These are phyloP conservation scores for Yamadazyma mexicana DNA, from an alignment of 1,139 yeast genomes.

Conservation along the genomic window DNA sequence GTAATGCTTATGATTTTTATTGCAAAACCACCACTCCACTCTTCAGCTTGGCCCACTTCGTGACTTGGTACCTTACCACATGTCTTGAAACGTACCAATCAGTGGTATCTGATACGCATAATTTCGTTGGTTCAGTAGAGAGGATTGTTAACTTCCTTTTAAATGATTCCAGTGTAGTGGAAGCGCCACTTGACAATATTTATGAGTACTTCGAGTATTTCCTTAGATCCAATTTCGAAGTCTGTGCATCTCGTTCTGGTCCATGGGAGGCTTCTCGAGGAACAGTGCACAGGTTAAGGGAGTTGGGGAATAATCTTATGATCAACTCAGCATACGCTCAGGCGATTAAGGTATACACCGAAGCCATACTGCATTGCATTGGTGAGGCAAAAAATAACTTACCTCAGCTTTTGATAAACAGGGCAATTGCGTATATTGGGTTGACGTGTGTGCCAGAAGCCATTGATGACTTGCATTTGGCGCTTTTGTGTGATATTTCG, in stretches of 20 bases:
- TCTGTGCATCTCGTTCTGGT: slow-evolving; percentile 2
- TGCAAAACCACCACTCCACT: slow-evolving; percentile 5
- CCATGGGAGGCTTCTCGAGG: not conserved
- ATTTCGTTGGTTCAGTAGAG: slow-evolving; percentile 9
- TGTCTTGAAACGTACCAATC: slow-evolving; percentile 5
- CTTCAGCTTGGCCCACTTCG: slow-evolving; percentile 12
- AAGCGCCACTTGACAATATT: slow-evolving; percentile 10
- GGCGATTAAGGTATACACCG: slow-evolving; percentile 42
- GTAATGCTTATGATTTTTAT: slow-evolving; percentile 15
- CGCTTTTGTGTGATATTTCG: slow-evolving; percentile 31
- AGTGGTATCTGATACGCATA: slow-evolving; percentile 8
- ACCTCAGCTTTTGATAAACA: slow-evolving; percentile 39
- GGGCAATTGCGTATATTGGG: slow-evolving; percentile 47
- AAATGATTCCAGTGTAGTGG: slow-evolving; percentile 6
- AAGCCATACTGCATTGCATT: slow-evolving; percentile 29
- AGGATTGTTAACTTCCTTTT: slow-evolving; percentile 11
- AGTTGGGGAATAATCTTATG: slow-evolving; percentile 46
- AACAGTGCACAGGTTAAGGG: slow-evolving; percentile 28
- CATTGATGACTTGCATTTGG: slow-evolving; percentile 35
- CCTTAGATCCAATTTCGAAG: slow-evolving; percentile 14
- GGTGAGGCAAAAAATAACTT: slow-evolving; percentile 19
- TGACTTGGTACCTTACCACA: slow-evolving; percentile 11
- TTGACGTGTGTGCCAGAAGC: slow-evolving; percentile 46
- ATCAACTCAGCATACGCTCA: slow-evolving; percentile 38
- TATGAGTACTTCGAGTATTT: slow-evolving; percentile 10